Evolutionary conservation across 78 protist genomes (phyloP), one percentile per base, ranked within the genome.

Genomic region (Dictyostelium intermedium): DNA sequence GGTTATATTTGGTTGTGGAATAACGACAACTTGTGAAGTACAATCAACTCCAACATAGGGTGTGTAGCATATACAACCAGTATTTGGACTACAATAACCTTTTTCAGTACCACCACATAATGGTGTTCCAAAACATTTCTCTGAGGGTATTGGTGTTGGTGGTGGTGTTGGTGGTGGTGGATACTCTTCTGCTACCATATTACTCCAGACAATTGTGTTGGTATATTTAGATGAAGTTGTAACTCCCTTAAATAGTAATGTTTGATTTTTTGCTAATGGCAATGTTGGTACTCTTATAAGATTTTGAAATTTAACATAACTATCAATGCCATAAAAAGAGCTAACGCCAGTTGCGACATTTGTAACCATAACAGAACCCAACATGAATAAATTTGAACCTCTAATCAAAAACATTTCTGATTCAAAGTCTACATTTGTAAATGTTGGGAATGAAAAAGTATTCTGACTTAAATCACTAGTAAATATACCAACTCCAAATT

Each of bases 201-300:
- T 35, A 23, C 3, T 4, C 6, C 43, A 78, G 50, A 23, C 23
- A 10, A 78, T 34, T 4, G 43, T 11, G 27, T 18, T 23, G 2
- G 10, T 34, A 50, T 6, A 63, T 5, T 47, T 41, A 4, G 53
- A 32, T 14, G 25, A 34, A n/a, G n/a, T 86, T 0, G 92, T 83
- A 13, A 34, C 34, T 53, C 47, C 47, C 41, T 53, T 39, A 39
- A 60, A 86, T 37, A 18, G 60, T 1, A 32, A 10, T 5, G 60
- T 86, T 60, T 14, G n/a, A 25, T 86, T 86, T 76, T 86, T 86
- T 77, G 74, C 18, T 20, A 37, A 41, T 5, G 5, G 27, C 5
- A n/a, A n/a, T n/a, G n/a, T n/a, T n/a, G n/a, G n/a, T 41, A 41
- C 5, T 41, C 9, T 45, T 45, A 45, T 45, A 13, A 45, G 13